phyloP scores from a whole-genome alignment of 148 eudicot species.

The Pouteria glomerata region DNA sequence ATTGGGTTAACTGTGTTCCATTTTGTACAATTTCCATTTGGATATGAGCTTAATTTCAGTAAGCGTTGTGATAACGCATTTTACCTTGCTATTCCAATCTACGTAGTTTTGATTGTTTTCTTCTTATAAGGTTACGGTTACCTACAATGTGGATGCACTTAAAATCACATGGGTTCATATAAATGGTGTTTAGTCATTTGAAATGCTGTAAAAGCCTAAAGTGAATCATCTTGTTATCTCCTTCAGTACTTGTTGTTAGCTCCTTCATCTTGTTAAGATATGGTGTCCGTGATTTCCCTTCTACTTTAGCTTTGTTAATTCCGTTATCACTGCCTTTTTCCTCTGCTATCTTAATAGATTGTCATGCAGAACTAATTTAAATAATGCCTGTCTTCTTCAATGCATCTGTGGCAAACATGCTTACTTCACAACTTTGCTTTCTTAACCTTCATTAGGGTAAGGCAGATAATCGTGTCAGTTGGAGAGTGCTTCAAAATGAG shows the following conservation, averaged over 20 bases:
- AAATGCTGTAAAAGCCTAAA: background rate
- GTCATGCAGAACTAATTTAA: background rate
- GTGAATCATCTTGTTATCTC: background rate
- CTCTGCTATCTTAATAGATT: background rate
- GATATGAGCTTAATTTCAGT: background rate
- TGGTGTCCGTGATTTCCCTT: background rate
- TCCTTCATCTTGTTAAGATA: background rate
- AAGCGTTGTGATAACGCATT: background rate
- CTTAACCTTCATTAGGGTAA: slow-evolving; percentile 47
- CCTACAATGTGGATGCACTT: background rate
- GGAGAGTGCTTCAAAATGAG: slow-evolving; percentile 80
- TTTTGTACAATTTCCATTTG: background rate
- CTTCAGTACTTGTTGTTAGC: background rate
- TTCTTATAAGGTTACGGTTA: too few species aligned
- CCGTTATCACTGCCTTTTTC: background rate
- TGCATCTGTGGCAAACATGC: background rate
- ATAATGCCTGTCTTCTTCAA: slow-evolving; percentile 9
- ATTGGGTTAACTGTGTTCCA: background rate
- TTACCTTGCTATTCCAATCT: background rate
- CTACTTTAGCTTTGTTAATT: background rate
- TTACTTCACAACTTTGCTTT: background rate
- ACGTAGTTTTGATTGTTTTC: background rate
- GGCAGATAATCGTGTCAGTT: slow-evolving; percentile 79
- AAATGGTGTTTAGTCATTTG: background rate
- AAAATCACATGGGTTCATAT: background rate